phyloP scores from a whole-genome alignment of 2,329 filamentous ascomycete genomes.

The Periglandula ipomoeae region DNA sequence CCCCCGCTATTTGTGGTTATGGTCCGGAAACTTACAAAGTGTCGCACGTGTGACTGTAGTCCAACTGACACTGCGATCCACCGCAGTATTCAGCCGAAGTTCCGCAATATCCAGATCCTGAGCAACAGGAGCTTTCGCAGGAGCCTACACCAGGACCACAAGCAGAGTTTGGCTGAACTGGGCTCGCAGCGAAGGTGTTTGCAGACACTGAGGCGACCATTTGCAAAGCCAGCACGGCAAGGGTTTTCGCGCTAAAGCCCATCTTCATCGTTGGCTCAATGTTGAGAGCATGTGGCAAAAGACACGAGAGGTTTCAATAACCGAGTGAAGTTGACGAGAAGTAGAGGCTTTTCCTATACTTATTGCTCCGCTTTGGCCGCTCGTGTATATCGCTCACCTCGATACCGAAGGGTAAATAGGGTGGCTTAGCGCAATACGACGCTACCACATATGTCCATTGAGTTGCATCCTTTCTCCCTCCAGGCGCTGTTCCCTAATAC shows the following conservation, averaged over 20 bases:
- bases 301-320: not conserved
- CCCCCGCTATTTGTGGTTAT: not conserved
- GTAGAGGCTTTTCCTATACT: not conserved
- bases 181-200: not conserved
- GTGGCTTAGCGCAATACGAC: not conserved
- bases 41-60: constrained; percentile 31
- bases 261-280: not conserved
- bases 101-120: constrained; percentile 28
- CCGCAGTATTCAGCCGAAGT: constrained; percentile 24
- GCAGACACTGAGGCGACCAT: not conserved
- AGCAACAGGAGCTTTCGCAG: constrained; percentile 27
- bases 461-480: too few species aligned
- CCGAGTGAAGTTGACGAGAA: not conserved
- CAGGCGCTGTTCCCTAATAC: too few species aligned
- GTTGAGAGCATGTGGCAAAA: not conserved
- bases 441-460: too few species aligned
- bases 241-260: not conserved
- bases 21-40: constrained; percentile 27
- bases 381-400: too few species aligned
- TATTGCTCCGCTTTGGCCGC: not conserved
- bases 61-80: constrained; percentile 29
- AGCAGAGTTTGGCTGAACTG: not conserved
- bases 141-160: constrained; percentile 27
- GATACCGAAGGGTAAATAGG: too few species aligned
- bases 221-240: not conserved